Percentiles rank a stretch among this genome's conserved stretches.
phyloP scores from a whole-genome alignment of 163 green algal genomes.

The Scenedesmus sp. region DNA sequence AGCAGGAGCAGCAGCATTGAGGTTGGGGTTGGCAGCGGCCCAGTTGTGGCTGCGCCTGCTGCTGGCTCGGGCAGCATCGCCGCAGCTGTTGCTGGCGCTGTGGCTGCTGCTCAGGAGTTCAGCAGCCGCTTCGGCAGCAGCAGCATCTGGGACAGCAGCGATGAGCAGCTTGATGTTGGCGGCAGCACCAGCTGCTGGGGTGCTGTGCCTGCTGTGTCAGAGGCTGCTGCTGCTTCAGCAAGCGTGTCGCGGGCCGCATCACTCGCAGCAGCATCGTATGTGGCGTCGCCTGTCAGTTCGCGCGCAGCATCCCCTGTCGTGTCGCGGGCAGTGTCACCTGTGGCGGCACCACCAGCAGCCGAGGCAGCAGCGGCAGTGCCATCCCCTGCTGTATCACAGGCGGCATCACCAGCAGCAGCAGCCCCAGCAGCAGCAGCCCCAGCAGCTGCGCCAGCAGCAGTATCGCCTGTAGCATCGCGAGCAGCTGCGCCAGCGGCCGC shows the following conservation, averaged over 20 bases:
- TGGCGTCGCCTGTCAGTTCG: background rate
- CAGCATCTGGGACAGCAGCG: conserved; percentile 5
- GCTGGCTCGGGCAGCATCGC: background rate
- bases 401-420: background rate
- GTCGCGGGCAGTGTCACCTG: background rate
- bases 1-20: background rate
- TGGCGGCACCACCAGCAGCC: background rate
- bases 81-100: background rate
- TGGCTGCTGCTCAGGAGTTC: conserved; percentile 3
- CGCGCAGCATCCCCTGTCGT: background rate
- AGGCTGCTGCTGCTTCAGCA: too few relatives aligned
- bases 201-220: too few relatives aligned
- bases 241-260: too few relatives aligned
- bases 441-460: background rate
- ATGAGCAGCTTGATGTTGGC: background rate
- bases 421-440: conserved; percentile 2
- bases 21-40: background rate
- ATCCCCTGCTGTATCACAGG: background rate
- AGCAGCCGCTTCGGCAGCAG: conserved; percentile 7
- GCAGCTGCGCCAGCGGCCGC: background rate
- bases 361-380: background rate
- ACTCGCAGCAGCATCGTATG: too few relatives aligned
- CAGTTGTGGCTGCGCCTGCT: background rate
- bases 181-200: background rate
- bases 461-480: background rate